phyloP scores from a whole-genome alignment of 2,329 filamentous ascomycete species.

The Graphiopsis chlorocephala region DNA sequence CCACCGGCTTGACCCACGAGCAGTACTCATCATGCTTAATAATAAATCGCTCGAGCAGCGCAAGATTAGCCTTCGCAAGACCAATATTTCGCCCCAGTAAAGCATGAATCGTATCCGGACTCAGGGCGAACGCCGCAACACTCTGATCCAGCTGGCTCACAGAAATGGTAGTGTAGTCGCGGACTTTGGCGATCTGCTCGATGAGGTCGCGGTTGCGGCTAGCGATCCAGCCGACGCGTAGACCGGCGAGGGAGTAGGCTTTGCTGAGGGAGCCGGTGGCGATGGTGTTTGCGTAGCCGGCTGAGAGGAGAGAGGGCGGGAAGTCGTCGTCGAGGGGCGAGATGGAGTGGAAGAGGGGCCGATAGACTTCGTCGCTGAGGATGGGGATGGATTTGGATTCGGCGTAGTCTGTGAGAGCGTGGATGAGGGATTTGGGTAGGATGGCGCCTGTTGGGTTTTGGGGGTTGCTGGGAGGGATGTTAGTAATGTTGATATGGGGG shows the following conservation, averaged over 20 bases:
- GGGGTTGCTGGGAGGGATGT: conserved; percentile 59
- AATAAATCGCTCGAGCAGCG: conserved; percentile 65
- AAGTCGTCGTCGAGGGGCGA: conserved; percentile 52
- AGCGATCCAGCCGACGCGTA: conserved; percentile 80
- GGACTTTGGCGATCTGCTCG: conserved; percentile 59
- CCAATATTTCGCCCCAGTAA: conserved; percentile 63
- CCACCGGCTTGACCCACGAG: conserved; percentile 70
- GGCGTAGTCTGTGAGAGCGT: conserved; percentile 63
- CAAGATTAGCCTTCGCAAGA: conserved; percentile 66
- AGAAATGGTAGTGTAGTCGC: conserved; percentile 83
- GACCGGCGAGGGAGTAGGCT: conserved; percentile 77
- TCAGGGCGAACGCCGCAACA: conserved; percentile 72
- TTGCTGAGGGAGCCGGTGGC: conserved; percentile 82
- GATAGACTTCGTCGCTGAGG: conserved; percentile 78
- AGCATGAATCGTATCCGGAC: conserved; percentile 59
- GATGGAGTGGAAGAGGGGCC: conserved; percentile 74
- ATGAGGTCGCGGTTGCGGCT: conserved; percentile 63
- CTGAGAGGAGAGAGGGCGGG: conserved; percentile 66
- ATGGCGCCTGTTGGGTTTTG: conserved; percentile 79
- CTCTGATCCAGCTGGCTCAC: conserved; percentile 80
- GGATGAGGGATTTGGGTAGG: conserved; percentile 60
- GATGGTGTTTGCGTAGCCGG: conserved; percentile 69
- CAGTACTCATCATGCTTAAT: conserved; percentile 61
- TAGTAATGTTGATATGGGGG: neutral
- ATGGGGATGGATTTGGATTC: conserved; percentile 62